Percentiles rank a stretch among this genome's conserved stretches.
Conservation (phyloP, 768 basidiomycete species). For the Trametes sanguinea region DNA sequence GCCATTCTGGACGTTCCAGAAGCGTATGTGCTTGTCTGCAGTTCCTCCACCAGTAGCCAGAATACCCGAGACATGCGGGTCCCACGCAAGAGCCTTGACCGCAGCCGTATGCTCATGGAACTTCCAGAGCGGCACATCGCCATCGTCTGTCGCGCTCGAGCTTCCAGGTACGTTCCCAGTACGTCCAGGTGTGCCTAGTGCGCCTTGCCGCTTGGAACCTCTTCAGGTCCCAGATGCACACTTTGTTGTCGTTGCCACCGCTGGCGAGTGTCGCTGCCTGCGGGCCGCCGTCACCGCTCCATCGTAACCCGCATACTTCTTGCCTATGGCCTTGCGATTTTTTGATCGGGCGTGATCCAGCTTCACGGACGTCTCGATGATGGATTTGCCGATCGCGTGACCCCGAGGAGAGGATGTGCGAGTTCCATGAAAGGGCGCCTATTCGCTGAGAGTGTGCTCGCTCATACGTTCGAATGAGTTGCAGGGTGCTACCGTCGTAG, state of each 20-base stretch:
- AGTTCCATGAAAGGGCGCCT: slow-evolving; percentile 94
- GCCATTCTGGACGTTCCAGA: slow-evolving; percentile 93
- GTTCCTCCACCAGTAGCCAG: slow-evolving; percentile 96
- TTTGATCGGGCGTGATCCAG: slow-evolving; percentile 63
- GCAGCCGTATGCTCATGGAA: slow-evolving; percentile 97
- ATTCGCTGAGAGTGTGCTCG: slow-evolving; percentile 87
- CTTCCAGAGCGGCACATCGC: slow-evolving; percentile 76
- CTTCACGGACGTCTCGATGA: slow-evolving; percentile 89
- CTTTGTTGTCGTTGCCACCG: slow-evolving; percentile 98
- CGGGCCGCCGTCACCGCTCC: slow-evolving; percentile 63
- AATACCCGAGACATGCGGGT: slow-evolving; percentile 88
- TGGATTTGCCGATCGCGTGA: slow-evolving; percentile 89
- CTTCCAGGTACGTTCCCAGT: slow-evolving; percentile 22
- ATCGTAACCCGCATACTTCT: slow-evolving; percentile 94
- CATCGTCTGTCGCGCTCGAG: slow-evolving; percentile 33
- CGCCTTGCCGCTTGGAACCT: slow-evolving; percentile 52
- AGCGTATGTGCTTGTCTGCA: slow-evolving; percentile 97
- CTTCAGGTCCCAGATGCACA: slow-evolving; percentile 94
- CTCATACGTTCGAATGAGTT: slow-evolving; percentile 77
- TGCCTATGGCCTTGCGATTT: slow-evolving; percentile 78
- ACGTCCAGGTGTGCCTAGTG: slow-evolving; percentile 25
- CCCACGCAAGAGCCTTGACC: slow-evolving; percentile 98
- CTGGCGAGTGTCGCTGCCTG: slow-evolving; percentile 72
- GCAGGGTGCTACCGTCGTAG: slow-evolving; percentile 83
- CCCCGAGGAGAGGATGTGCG: slow-evolving; percentile 83